A percentile compares a stretch with the other conserved stretches of the same genome.
These are phyloP conservation scores for Nissolia schottii DNA, from an alignment of 306 rosid genomes.

Conservation along the genomic window DNA sequence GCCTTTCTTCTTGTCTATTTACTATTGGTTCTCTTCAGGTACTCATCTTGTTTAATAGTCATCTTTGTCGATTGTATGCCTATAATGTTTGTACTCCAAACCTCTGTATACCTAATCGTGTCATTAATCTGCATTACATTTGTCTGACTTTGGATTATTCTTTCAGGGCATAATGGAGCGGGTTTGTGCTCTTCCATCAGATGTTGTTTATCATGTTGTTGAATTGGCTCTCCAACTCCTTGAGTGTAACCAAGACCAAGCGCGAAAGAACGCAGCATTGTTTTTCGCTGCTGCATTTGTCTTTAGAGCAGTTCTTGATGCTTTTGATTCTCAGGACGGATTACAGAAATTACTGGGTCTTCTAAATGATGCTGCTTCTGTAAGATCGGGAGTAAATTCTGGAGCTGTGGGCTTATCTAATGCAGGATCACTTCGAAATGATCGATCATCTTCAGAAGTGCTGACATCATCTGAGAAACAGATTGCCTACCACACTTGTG, in stretches of 20 bases:
- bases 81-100: background rate
- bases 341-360: slow-evolving; percentile 74
- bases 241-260: slow-evolving; percentile 88
- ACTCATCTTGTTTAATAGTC: slow-evolving; percentile 2
- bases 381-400: slow-evolving; percentile 88
- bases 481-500: slow-evolving; percentile 92
- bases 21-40: slow-evolving; percentile 98
- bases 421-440: slow-evolving; percentile 76
- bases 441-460: slow-evolving; percentile 77
- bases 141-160: slow-evolving; percentile 9
- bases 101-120: background rate
- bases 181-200: slow-evolving; percentile 94
- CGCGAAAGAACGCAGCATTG: slow-evolving; percentile 87
- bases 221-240: slow-evolving; percentile 90
- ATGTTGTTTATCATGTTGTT: slow-evolving; percentile 72
- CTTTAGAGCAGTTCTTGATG: slow-evolving; percentile 94
- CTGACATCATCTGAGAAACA: slow-evolving; percentile 95
- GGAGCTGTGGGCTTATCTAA: slow-evolving; percentile 64
- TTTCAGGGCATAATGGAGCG: slow-evolving; percentile 93
- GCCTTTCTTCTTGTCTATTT: slow-evolving; percentile 89
- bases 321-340: slow-evolving; percentile 91
- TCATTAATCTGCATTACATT: background rate
- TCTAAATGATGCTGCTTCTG: slow-evolving; percentile 80
- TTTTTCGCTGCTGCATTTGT: slow-evolving; percentile 94
- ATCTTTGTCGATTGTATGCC: background rate